Base-by-base conservation (phyloP, 495 filamentous ascomycete genomes). In the Tuber melanosporum region DNA sequence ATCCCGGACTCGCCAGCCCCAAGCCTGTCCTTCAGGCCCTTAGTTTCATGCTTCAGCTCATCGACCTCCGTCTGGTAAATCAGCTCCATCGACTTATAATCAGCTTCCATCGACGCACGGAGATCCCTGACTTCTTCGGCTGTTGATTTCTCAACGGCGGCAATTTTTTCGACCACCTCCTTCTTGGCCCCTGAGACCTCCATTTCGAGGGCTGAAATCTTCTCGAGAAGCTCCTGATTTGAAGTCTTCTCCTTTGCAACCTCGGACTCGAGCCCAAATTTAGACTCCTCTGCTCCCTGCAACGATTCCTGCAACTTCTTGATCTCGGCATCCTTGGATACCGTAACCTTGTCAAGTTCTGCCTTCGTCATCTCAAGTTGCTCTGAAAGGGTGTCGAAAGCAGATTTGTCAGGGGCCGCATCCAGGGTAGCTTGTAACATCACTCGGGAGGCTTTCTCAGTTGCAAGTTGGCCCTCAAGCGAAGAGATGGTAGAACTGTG, bases 11-110 rank as follows among this genome's bases (percentile, higher is more conserved):
- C 83, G 12, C 83, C 82, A 47, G 85, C 78, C 70, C 85, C 77
- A 72, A 87, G 82, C 45, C 86, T 85, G 9, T 75, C 80, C 42
- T 85, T 85, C 49, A 86, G 69, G 52, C 83, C 82, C 57, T 83
- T 85, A 8, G 86, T 74, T 19, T 82, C 83, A 12, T 36, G 44
- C 22, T 72, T n/a, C 71, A 46, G 36, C 22, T 42, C 41, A 32
- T 43, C 41, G 32, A 43, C 6, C 41, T 46, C 36, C 5, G 5
- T 22, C 15, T 20, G 62, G 36, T 52, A 42, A 49, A 26, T 36
- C 12, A 42, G 62, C 47, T 80, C 76, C 36, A 83, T 78, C 8
- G 82, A 78, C 62, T 78, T 43, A 43, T 70, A 80, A 66, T 78
- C 43, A 57, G 73, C 52, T 26, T 73, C 76, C 42, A 75, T 75